Percentiles rank a stretch among this genome's conserved stretches.
Evolutionary conservation across 2,329 filamentous ascomycete genomes (phyloP).

Genomic region (Ceratocystis huliohia): DNA sequence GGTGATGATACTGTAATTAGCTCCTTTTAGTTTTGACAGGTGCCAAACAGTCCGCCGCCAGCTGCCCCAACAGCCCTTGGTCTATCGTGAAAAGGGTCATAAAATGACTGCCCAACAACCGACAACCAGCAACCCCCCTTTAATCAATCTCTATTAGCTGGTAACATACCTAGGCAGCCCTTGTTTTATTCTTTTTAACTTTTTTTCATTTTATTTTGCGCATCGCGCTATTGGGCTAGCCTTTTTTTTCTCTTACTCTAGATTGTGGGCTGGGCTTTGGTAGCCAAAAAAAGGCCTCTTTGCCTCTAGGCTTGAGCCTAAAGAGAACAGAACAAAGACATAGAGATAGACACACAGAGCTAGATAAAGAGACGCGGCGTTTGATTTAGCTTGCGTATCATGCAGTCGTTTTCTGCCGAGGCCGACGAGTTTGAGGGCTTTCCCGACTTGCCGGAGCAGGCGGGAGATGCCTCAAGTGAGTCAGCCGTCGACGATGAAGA

Average conservation of each 20-base stretch:
- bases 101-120: not conserved
- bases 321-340: too few relatives aligned
- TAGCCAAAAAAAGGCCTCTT: too few relatives aligned
- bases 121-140: not conserved
- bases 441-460: slow-evolving; percentile 2
- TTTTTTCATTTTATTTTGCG: too few relatives aligned
- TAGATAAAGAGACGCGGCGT: too few relatives aligned
- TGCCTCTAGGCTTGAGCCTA: too few relatives aligned
- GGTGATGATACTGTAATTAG: not conserved
- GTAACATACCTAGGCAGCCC: not conserved
- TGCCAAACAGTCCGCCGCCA: not conserved
- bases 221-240: not conserved
- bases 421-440: slow-evolving; percentile 15
- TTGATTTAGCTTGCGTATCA: not conserved
- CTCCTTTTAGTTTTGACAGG: not conserved
- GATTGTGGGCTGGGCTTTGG: too few relatives aligned
- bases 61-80: not conserved
- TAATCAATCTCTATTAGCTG: not conserved
- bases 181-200: not conserved
- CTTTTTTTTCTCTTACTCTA: not conserved
- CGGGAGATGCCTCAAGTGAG: not conserved
- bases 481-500: slow-evolving; percentile 6
- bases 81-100: not conserved
- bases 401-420: not conserved
- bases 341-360: too few relatives aligned